Percentiles rank a stretch among this genome's conserved stretches.
Evolutionary conservation across 306 rosid genomes (phyloP).

Genomic region (Acacia acuminata): DNA sequence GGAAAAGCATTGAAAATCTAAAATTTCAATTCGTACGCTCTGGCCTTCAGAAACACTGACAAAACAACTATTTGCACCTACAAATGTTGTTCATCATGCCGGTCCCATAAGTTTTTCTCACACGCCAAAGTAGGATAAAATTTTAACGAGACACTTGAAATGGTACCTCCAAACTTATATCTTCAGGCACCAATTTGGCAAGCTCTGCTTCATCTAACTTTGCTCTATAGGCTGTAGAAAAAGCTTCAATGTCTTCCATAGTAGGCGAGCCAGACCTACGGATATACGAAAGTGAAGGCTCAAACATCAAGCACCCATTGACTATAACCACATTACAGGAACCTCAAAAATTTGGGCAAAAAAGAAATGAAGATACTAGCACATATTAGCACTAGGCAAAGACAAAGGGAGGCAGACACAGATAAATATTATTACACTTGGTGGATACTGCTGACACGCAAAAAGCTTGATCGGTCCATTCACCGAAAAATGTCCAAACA

Average conservation of each 20-base stretch:
- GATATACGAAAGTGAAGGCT: slow-evolving; percentile 26
- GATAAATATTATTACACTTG: background rate
- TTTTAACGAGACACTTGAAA: slow-evolving; percentile 28
- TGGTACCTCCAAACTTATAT: slow-evolving; percentile 73
- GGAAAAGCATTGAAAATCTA: background rate
- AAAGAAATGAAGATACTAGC: background rate
- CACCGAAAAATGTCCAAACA: too few species aligned
- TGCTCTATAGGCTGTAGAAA: slow-evolving; percentile 65
- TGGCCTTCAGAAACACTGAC: slow-evolving; percentile 4
- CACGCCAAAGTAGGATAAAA: background rate
- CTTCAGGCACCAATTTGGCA: slow-evolving; percentile 81
- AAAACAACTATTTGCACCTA: slow-evolving; percentile 13
- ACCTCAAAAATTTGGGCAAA: slow-evolving; percentile 18
- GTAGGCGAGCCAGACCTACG: slow-evolving; percentile 91
- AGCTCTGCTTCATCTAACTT: slow-evolving; percentile 81
- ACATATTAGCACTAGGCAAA: background rate
- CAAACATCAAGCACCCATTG: slow-evolving; percentile 23
- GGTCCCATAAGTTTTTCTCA: slow-evolving; percentile 15
- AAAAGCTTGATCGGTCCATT: too few species aligned
- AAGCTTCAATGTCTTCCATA: slow-evolving; percentile 89
- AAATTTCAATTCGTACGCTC: slow-evolving; percentile 3
- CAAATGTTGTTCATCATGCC: background rate
- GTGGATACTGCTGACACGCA: background rate
- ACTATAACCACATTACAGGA: background rate
- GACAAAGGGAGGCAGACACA: background rate